Evolutionary conservation across 2,329 filamentous ascomycete species (phyloP).

Genomic region (Talaromyces marneffei): DNA sequence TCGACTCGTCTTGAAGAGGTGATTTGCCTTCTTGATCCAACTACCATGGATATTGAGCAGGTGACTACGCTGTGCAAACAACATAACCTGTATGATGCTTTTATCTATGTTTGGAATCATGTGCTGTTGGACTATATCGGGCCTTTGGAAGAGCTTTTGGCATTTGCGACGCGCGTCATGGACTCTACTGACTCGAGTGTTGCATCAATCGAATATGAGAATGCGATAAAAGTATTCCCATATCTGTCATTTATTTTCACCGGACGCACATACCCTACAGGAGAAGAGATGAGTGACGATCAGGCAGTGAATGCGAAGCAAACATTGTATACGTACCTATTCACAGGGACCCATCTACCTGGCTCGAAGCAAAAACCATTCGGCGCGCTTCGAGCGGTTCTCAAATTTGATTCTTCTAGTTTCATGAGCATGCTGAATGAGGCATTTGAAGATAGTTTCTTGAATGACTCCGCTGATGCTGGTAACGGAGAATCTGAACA

Average conservation of each 20-base stretch:
- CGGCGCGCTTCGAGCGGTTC: conserved; percentile 73
- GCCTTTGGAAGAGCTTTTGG: conserved; percentile 75
- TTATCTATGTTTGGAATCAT: conserved; percentile 96
- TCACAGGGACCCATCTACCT: conserved; percentile 60
- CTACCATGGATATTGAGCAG: conserved; percentile 89
- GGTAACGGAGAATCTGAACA: conserved; percentile 36
- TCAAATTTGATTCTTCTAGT: conserved; percentile 83
- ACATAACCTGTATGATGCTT: conserved; percentile 85
- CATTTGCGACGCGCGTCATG: conserved; percentile 29
- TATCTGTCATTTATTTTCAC: conserved; percentile 91
- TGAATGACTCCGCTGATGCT: conserved; percentile 70
- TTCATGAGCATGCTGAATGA: conserved; percentile 95
- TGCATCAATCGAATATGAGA: conserved; percentile 47
- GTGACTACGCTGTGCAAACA: conserved; percentile 86
- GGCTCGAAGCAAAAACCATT: conserved; percentile 62
- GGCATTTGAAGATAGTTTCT: conserved; percentile 88
- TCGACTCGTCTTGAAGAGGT: conserved; percentile 83
- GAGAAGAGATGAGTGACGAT: conserved; percentile 65
- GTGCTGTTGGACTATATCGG: conserved; percentile 85
- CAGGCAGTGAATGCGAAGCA: conserved; percentile 72
- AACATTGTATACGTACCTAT: conserved; percentile 87
- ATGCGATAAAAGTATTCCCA: conserved; percentile 86
- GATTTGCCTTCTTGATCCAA: conserved; percentile 85
- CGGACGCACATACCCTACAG: conserved; percentile 84
- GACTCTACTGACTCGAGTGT: conserved; percentile 42